These are phyloP conservation scores for Backusella westeae DNA, from an alignment of 192 early-diverging fungal species.

Conservation along the genomic window DNA sequence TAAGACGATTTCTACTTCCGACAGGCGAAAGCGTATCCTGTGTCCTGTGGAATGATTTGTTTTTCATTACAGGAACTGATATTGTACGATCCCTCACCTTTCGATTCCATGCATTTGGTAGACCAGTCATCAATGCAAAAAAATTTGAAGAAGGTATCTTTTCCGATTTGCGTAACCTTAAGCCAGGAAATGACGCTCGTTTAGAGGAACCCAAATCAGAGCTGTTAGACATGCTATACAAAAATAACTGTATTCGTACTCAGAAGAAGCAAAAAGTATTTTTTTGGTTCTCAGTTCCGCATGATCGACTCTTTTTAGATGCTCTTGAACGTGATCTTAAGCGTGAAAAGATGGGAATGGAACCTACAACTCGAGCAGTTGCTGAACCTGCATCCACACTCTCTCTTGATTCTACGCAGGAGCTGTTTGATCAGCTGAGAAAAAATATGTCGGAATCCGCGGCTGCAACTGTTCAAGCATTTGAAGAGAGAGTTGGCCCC, in stretches of 20 bases:
- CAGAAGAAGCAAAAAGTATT: slow-evolving; percentile 99
- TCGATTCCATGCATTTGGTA: slow-evolving; percentile 87
- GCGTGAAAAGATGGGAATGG: slow-evolving; percentile 82
- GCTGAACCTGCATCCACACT: slow-evolving; percentile 67
- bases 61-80: slow-evolving; percentile 96
- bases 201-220: slow-evolving; percentile 93
- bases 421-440: slow-evolving; percentile 52
- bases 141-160: slow-evolving; percentile 99
- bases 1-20: slow-evolving; percentile 65
- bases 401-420: slow-evolving; percentile 58
- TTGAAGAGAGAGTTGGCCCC: slow-evolving; percentile 19
- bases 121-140: slow-evolving; percentile 85
- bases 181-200: slow-evolving; percentile 90
- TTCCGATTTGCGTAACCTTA: slow-evolving; percentile 91
- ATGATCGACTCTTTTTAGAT: slow-evolving; percentile 93
- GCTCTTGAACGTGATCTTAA: slow-evolving; percentile 96
- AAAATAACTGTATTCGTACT: slow-evolving; percentile 93
- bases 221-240: slow-evolving; percentile 92
- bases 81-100: slow-evolving; percentile 89
- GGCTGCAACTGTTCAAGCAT: slow-evolving; percentile 22
- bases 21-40: slow-evolving; percentile 91
- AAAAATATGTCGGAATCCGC: slow-evolving; percentile 35
- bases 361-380: slow-evolving; percentile 78
- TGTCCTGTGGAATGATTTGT: slow-evolving; percentile 89
- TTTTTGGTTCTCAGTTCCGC: slow-evolving; percentile 94